Percentiles rank a stretch among this genome's conserved stretches.
phyloP scores from a whole-genome alignment of 2,329 filamentous ascomycete species.

The Sclerotinia glacialis region DNA sequence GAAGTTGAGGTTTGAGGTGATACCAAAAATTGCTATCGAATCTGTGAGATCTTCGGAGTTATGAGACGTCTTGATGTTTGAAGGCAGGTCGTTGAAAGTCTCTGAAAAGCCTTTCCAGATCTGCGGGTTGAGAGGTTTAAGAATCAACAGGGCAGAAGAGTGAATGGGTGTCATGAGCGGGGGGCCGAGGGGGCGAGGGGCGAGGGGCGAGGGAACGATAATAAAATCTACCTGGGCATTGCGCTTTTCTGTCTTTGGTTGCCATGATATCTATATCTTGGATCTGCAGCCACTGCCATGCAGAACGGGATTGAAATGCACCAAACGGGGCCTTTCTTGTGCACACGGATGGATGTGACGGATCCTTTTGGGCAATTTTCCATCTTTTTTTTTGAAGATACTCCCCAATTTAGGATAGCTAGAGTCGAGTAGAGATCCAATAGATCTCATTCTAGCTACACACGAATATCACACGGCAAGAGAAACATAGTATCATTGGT shows the following conservation, averaged over 20 bases:
- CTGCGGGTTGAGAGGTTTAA: slow-evolving; percentile 21
- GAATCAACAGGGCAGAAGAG: slow-evolving; percentile 18
- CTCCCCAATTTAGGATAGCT: neutral
- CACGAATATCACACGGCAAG: neutral
- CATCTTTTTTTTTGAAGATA: neutral
- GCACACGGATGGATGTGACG: neutral
- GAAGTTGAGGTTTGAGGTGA: slow-evolving; percentile 13
- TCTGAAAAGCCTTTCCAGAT: slow-evolving; percentile 1
- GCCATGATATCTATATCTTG: slow-evolving; percentile 8
- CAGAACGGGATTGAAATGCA: slow-evolving; percentile 5
- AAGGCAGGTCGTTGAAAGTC: slow-evolving; percentile 16
- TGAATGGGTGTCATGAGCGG: slow-evolving; percentile 15
- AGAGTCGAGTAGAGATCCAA: slow-evolving; percentile 2
- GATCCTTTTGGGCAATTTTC: neutral
- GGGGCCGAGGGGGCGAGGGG: too few relatives aligned
- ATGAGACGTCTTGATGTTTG: slow-evolving; percentile 19
- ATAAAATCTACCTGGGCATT: neutral
- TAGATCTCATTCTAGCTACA: slow-evolving; percentile 5
- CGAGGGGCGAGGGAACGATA: neutral
- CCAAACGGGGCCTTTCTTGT: neutral
- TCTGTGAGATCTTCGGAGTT: slow-evolving; percentile 10
- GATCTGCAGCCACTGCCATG: slow-evolving; percentile 6
- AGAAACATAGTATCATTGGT: neutral
- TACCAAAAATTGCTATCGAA: neutral
- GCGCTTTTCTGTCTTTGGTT: slow-evolving; percentile 3